Percentiles rank a stretch among this genome's conserved stretches.
These are phyloP conservation scores for Domatiomyces globalis DNA, from an alignment of 2,329 filamentous ascomycete genomes.

Conservation along the genomic window DNA sequence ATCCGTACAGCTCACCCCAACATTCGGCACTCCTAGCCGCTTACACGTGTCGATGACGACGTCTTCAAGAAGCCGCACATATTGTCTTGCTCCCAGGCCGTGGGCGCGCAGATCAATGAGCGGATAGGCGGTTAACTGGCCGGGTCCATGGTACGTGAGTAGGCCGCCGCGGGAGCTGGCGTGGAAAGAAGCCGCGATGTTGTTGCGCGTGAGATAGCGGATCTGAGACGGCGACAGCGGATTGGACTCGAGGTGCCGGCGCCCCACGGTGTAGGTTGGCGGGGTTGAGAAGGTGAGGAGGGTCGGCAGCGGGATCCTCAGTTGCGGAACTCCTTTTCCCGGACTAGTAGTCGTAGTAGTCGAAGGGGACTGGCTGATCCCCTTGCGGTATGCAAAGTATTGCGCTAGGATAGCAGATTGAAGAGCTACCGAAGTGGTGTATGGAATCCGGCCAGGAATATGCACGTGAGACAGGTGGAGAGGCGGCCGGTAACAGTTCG, in stretches of 20 bases:
- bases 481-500: not conserved
- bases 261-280: conserved; percentile 80
- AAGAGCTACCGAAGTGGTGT: conserved; percentile 39
- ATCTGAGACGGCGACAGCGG: conserved; percentile 23
- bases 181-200: conserved; percentile 44
- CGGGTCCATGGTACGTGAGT: conserved; percentile 89
- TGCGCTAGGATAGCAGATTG: conserved; percentile 37
- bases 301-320: conserved; percentile 35
- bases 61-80: conserved; percentile 65
- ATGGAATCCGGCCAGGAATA: conserved; percentile 40
- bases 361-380: conserved; percentile 1
- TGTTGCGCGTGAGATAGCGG: conserved; percentile 24
- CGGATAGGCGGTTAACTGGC: conserved; percentile 85
- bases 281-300: conserved; percentile 70
- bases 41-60: conserved; percentile 54
- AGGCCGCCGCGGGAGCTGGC: conserved; percentile 72
- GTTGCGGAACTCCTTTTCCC: not conserved
- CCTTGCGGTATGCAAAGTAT: conserved; percentile 13
- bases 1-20: conserved; percentile 46
- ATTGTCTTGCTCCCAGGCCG: conserved; percentile 54
- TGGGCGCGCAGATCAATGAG: conserved; percentile 66
- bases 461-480: conserved; percentile 43
- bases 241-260: conserved; percentile 48
- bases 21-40: conserved; percentile 42
- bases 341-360: not conserved